A percentile compares a stretch with the other conserved stretches of the same genome.
phyloP scores from a whole-genome alignment of 352 stramenopile genomes.

The Pythium oligandrum region DNA sequence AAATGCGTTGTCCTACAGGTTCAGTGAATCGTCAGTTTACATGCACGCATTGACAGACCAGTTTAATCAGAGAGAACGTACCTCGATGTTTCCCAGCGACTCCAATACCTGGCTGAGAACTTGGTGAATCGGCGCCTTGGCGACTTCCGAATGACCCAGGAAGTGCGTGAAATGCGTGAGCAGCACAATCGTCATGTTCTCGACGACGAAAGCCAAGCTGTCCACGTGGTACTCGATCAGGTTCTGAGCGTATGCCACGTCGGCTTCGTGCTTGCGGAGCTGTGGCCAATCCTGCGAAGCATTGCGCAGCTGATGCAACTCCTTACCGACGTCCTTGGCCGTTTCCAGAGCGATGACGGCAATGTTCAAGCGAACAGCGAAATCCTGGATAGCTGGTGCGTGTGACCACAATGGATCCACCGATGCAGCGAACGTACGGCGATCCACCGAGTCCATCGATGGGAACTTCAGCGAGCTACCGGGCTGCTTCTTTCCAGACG shows the following conservation, averaged over 20 bases:
- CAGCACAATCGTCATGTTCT: conserved; percentile 75
- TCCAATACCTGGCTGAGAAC: conserved; percentile 66
- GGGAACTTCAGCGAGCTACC: conserved; percentile 35
- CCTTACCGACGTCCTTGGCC: conserved; percentile 25
- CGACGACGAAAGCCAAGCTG: conserved; percentile 66
- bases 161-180: conserved; percentile 71
- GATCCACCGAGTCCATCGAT: conserved; percentile 44
- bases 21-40: neutral
- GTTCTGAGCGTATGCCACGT: conserved; percentile 38
- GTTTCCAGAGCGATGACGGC: conserved; percentile 40
- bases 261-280: conserved; percentile 28
- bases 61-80: conserved; percentile 18
- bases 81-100: conserved; percentile 60
- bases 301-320: conserved; percentile 2
- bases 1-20: conserved; percentile 52
- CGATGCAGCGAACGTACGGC: conserved; percentile 44
- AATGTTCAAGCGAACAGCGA: conserved; percentile 50
- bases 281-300: conserved; percentile 3
- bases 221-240: conserved; percentile 76
- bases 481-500: conserved; percentile 33
- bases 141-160: conserved; percentile 26
- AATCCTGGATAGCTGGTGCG: conserved; percentile 55
- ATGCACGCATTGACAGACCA: neutral
- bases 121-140: conserved; percentile 35
- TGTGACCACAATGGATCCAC: conserved; percentile 59